These are phyloP conservation scores for Calonectria multiphialidica DNA, from an alignment of 2,329 filamentous ascomycete species.

Conservation along the genomic window DNA sequence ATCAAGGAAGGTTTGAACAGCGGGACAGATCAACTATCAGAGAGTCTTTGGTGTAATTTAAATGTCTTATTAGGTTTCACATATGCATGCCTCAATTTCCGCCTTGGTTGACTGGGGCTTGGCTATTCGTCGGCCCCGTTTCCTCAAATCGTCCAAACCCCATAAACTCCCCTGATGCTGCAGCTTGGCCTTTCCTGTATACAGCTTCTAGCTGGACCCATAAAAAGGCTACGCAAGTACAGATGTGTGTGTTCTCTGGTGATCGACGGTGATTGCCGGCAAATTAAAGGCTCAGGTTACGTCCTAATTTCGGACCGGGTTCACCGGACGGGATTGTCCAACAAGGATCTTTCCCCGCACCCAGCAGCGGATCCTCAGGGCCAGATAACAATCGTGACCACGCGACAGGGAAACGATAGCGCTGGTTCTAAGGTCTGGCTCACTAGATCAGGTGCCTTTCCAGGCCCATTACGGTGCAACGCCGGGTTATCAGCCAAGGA, in stretches of 20 bases:
- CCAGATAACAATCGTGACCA: constrained; percentile 4
- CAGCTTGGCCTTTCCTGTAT: not conserved
- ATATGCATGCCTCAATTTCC: not conserved
- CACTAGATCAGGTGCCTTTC: not conserved
- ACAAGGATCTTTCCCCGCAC: constrained; percentile 1
- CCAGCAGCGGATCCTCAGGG: not conserved
- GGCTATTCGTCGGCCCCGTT: not conserved
- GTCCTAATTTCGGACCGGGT: constrained; percentile 5
- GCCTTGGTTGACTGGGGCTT: not conserved
- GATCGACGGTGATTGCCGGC: constrained; percentile 1
- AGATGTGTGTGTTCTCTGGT: not conserved
- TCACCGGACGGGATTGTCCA: not conserved
- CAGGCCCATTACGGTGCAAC: not conserved
- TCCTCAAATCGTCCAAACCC: not conserved
- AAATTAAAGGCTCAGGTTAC: constrained; percentile 6
- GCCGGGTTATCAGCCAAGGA: not conserved
- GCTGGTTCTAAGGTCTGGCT: not conserved
- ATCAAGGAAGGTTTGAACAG: not conserved
- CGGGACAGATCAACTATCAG: not conserved
- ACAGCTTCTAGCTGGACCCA: not conserved
- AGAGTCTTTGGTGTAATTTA: not conserved
- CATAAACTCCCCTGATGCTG: not conserved
- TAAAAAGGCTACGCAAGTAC: not conserved
- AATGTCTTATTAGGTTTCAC: constrained; percentile 8
- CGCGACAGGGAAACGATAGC: not conserved